These are phyloP conservation scores for Thraustochytrium sp. DNA, from an alignment of 352 stramenopile species.

Conservation along the genomic window DNA sequence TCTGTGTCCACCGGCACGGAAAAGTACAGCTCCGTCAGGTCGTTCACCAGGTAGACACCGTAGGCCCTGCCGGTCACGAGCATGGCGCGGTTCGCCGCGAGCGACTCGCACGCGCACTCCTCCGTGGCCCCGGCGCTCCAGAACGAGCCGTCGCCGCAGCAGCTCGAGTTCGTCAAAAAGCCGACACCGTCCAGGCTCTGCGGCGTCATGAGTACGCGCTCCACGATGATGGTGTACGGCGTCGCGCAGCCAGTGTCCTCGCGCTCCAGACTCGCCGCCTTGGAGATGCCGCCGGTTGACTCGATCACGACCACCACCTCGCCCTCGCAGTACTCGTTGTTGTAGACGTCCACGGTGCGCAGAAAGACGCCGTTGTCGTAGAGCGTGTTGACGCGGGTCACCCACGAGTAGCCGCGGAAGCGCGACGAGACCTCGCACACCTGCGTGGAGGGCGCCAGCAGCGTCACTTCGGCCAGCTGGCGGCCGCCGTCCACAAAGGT, in stretches of 20 bases:
- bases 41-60: background rate
- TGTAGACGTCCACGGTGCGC: background rate
- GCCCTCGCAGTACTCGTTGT: background rate
- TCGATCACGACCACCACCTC: background rate
- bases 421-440: background rate
- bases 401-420: slow-evolving; percentile 9
- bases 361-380: background rate
- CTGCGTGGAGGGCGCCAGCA: background rate
- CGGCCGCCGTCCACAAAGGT: background rate
- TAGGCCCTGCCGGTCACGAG: background rate
- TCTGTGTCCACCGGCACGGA: background rate
- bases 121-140: background rate
- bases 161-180: background rate
- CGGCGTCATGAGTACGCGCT: background rate
- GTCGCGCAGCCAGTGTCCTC: background rate
- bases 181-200: background rate
- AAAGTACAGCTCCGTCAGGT: slow-evolving; percentile 16
- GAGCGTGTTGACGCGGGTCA: background rate
- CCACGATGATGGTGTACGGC: background rate
- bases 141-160: background rate
- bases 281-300: background rate
- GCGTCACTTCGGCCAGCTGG: background rate
- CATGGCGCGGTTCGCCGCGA: background rate
- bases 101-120: background rate
- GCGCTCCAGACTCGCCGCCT: background rate